Conservation (phyloP, 2,329 filamentous ascomycete genomes). For the Penicillium concentricum region DNA sequence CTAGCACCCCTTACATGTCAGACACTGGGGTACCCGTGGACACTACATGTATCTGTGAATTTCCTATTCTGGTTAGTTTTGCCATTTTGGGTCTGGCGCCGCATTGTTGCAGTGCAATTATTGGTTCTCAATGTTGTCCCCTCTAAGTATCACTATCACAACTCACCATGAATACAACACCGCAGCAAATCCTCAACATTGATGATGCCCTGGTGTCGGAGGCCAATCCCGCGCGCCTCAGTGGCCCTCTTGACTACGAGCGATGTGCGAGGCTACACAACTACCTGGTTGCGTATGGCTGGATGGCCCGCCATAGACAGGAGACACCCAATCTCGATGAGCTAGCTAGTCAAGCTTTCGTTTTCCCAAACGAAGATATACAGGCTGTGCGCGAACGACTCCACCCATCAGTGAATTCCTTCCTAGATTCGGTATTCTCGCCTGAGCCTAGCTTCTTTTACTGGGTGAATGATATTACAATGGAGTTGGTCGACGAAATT, state of each 20-base stretch:
- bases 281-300: conserved; percentile 22
- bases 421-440: conserved; percentile 14
- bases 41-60: not conserved
- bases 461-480: conserved; percentile 12
- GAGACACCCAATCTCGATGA: not conserved
- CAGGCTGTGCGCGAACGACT: conserved; percentile 11
- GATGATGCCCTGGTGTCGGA: conserved; percentile 13
- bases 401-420: conserved; percentile 11
- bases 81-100: not conserved
- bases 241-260: conserved; percentile 13
- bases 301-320: conserved; percentile 15
- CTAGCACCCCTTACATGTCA: not conserved
- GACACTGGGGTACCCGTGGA: not conserved
- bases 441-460: conserved; percentile 15
- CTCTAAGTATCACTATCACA: not conserved
- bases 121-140: not conserved
- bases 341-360: not conserved
- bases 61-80: not conserved
- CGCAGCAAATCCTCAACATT: conserved; percentile 9
- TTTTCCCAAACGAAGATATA: not conserved
- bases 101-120: not conserved
- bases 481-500: conserved; percentile 1
- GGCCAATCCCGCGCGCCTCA: conserved; percentile 6
- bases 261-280: conserved; percentile 23
- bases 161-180: not conserved